A percentile compares a stretch with the other conserved stretches of the same genome.
phyloP scores from a whole-genome alignment of 257 asterid genomes.

The Anisodus acutangulus region DNA sequence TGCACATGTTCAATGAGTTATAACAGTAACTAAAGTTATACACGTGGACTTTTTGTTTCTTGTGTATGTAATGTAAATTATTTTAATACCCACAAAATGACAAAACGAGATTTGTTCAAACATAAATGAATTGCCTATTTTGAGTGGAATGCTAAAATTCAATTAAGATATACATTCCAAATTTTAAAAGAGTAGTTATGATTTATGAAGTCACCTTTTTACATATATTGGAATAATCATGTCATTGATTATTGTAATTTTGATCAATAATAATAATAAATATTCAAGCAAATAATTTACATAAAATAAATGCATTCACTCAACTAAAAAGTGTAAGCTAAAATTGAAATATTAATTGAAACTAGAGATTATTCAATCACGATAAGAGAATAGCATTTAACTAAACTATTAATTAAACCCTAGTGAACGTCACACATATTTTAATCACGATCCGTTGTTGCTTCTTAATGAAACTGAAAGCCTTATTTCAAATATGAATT shows the following conservation, averaged over 20 bases:
- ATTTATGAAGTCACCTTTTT: background rate
- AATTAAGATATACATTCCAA: background rate
- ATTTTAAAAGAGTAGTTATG: background rate
- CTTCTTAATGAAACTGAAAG: no score
- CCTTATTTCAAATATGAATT: no score
- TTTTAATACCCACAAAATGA: background rate
- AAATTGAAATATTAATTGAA: no score
- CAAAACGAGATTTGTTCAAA: background rate
- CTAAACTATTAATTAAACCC: no score
- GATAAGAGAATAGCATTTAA: background rate
- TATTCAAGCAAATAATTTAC: no score
- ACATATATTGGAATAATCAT: background rate
- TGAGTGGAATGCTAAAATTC: background rate
- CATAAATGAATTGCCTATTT: background rate
- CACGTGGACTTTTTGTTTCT: background rate
- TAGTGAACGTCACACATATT: no score
- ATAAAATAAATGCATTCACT: no score
- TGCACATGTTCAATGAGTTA: background rate
- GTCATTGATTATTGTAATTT: background rate
- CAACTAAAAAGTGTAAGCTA: background rate
- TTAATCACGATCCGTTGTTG: no score
- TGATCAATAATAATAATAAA: background rate
- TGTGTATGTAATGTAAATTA: background rate
- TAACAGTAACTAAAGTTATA: no score
- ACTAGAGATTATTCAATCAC: no score